Evolutionary conservation across 441 rosid species (phyloP).

Genomic region (Eruca vesicaria): DNA sequence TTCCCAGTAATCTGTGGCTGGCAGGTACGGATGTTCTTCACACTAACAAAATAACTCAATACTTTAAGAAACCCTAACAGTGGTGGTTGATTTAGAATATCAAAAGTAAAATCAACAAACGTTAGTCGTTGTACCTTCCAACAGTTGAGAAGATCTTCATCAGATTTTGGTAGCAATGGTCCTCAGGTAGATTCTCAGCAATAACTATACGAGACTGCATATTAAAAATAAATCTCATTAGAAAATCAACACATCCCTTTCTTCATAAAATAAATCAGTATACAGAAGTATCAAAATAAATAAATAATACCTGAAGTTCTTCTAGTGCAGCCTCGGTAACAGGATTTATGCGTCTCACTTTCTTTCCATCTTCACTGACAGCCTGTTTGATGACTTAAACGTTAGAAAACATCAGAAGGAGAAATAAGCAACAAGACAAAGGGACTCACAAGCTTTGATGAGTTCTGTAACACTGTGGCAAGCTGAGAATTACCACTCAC

Average conservation of each 20-base stretch:
- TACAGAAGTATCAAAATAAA: neutral
- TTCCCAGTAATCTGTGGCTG: slow-evolving; percentile 72
- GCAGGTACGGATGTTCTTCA: slow-evolving; percentile 91
- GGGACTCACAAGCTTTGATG: slow-evolving; percentile 83
- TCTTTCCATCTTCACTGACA: slow-evolving; percentile 96
- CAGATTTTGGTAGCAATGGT: slow-evolving; percentile 96
- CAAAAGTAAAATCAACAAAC: neutral
- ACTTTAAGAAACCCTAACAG: neutral
- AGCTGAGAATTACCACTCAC: slow-evolving; percentile 72
- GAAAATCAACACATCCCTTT: neutral
- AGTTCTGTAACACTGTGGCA: slow-evolving; percentile 67
- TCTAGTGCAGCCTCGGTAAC: slow-evolving; percentile 81
- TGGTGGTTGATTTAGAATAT: neutral
- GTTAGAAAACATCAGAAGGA: neutral
- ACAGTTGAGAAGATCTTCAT: slow-evolving; percentile 93
- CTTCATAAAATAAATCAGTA: too few relatives aligned
- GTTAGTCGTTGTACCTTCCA: slow-evolving; percentile 78
- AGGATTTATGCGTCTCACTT: slow-evolving; percentile 70
- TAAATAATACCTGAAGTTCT: slow-evolving; percentile 97
- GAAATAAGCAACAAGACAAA: neutral
- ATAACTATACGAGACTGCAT: slow-evolving; percentile 82
- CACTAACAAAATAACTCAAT: slow-evolving; percentile 45
- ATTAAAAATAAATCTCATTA: slow-evolving; percentile 13
- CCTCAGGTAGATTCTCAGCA: slow-evolving; percentile 99
- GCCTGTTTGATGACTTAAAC: slow-evolving; percentile 39